Evolutionary conservation across 805 yeast species (phyloP).

Genomic region (Barnettozyma populi): DNA sequence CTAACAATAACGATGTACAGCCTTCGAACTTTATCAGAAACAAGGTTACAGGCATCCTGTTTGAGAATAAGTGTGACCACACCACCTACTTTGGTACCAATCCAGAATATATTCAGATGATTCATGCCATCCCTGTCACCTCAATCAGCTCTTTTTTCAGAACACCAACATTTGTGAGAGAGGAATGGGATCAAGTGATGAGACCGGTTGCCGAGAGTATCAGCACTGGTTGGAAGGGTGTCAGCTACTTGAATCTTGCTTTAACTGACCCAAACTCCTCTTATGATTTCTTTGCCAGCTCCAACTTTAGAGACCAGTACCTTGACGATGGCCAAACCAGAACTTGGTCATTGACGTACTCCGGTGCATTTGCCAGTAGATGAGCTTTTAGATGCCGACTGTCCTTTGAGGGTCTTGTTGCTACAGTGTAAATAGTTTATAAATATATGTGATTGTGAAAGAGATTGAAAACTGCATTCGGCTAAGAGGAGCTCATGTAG

Average conservation of each 20-base stretch:
- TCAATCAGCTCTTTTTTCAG: slow-evolving; percentile 61
- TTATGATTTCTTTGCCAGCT: slow-evolving; percentile 53
- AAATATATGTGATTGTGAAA: neutral
- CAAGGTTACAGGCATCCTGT: slow-evolving; percentile 67
- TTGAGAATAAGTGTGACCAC: slow-evolving; percentile 68
- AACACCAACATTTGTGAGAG: slow-evolving; percentile 44
- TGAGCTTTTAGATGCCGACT: neutral
- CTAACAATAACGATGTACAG: slow-evolving; percentile 48
- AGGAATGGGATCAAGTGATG: slow-evolving; percentile 59
- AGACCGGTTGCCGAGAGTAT: slow-evolving; percentile 39
- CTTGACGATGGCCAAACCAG: slow-evolving; percentile 83
- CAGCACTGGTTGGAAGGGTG: slow-evolving; percentile 68
- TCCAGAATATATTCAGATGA: slow-evolving; percentile 71
- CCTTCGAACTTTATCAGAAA: slow-evolving; percentile 53
- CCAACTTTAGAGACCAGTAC: slow-evolving; percentile 45
- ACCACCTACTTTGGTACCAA: slow-evolving; percentile 73
- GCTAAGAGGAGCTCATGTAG: too few relatives aligned
- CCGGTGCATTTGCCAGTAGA: slow-evolving; percentile 38
- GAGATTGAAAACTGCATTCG: too few relatives aligned
- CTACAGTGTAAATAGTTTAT: neutral
- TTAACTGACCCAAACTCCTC: slow-evolving; percentile 61
- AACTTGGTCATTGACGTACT: slow-evolving; percentile 80
- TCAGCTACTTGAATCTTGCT: slow-evolving; percentile 69
- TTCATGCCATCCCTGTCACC: slow-evolving; percentile 71
- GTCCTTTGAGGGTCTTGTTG: neutral